phyloP scores from a whole-genome alignment of 1,284 basidiomycete species.

The Boletus semigastroideus region DNA sequence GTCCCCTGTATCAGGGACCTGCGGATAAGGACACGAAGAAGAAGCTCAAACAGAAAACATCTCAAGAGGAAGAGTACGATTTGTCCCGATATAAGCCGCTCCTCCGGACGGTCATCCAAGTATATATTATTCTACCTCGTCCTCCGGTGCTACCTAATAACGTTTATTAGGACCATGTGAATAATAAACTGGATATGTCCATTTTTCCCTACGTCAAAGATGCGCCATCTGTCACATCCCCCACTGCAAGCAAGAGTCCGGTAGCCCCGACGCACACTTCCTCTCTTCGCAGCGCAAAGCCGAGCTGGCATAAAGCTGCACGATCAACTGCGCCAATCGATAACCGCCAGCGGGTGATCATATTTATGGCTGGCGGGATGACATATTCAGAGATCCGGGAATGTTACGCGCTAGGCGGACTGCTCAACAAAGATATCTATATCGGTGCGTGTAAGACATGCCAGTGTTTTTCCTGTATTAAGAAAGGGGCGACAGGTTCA shows the following conservation, averaged over 20 bases:
- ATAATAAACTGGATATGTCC: constrained; percentile 73
- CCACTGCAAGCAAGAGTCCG: constrained; percentile 45
- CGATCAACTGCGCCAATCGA: constrained; percentile 53
- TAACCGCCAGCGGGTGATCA: constrained; percentile 78
- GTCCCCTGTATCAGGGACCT: constrained; percentile 46
- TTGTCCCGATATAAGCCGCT: constrained; percentile 92
- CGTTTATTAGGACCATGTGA: constrained; percentile 70
- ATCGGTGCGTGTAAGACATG: constrained; percentile 62
- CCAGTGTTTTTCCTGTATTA: neutral
- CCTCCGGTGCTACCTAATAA: neutral
- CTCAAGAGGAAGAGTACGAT: constrained; percentile 88
- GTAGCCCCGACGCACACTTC: constrained; percentile 53
- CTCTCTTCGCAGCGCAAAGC: constrained; percentile 82
- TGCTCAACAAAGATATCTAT: constrained; percentile 84
- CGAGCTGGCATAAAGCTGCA: constrained; percentile 80
- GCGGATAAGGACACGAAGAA: constrained; percentile 76
- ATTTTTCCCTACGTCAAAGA: constrained; percentile 94
- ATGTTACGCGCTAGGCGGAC: constrained; percentile 76
- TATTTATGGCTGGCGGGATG: constrained; percentile 95
- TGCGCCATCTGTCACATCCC: constrained; percentile 58
- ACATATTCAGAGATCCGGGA: constrained; percentile 95
- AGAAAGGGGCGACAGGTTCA: constrained; percentile 61
- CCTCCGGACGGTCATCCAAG: constrained; percentile 83
- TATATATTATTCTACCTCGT: constrained; percentile 25
- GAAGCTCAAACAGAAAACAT: constrained; percentile 76